A percentile compares a stretch with the other conserved stretches of the same genome.
phyloP scores from a whole-genome alignment of 345 rosid genomes.

The Heritiera littoralis region DNA sequence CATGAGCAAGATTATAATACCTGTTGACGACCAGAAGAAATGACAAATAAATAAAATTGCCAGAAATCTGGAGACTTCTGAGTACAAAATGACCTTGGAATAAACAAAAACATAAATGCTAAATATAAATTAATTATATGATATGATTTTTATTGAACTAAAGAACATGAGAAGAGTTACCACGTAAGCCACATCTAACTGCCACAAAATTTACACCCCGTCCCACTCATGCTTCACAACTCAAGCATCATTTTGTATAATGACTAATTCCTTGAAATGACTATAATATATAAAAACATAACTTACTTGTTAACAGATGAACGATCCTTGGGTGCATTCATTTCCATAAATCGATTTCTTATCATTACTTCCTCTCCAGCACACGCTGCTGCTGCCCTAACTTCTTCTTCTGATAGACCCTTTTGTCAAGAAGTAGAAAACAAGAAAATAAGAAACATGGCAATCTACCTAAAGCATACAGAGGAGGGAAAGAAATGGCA shows the following conservation, averaged over 20 bases:
- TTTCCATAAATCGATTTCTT: constrained; percentile 86
- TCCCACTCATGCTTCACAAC: constrained; percentile 4
- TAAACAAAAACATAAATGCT: neutral
- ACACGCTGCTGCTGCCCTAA: constrained; percentile 87
- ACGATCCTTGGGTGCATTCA: constrained; percentile 94
- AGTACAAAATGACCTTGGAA: neutral
- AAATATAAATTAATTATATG: neutral
- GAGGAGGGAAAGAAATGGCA: neutral
- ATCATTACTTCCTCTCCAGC: constrained; percentile 98
- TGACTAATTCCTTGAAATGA: neutral
- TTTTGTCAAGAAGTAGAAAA: constrained; percentile 37
- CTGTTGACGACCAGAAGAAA: constrained; percentile 41
- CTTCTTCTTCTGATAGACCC: constrained; percentile 99
- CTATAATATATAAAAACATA: constrained; percentile 4
- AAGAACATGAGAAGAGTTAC: constrained; percentile 6
- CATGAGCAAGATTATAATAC: constrained; percentile 97
- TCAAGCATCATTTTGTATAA: neutral
- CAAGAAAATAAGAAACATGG: constrained; percentile 24
- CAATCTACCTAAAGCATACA: constrained; percentile 3
- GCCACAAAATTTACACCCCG: constrained; percentile 15
- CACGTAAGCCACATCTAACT: neutral
- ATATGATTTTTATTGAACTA: constrained; percentile 5
- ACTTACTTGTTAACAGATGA: constrained; percentile 96
- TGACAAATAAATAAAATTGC: constrained; percentile 18
- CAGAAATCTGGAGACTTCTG: neutral